Base-by-base conservation (phyloP, 139 green algal species). In the Chlamydomonas sp. region DNA sequence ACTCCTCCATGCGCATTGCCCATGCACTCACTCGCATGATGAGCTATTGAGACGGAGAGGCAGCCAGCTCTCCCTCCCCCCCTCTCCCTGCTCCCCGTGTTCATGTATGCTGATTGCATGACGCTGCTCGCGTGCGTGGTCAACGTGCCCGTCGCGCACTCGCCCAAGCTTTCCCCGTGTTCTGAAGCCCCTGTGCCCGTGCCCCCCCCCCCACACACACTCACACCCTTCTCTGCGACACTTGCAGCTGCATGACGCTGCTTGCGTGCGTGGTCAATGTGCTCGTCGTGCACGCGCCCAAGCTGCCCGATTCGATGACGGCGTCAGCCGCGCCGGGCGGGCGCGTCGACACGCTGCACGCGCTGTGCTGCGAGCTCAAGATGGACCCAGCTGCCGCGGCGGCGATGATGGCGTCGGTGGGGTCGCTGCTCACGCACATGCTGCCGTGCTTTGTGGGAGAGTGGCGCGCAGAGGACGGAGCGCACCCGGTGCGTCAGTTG, bases 191-290 rank as follows among this genome's bases (percentile, higher is more conserved):
- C n/a, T n/a, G n/a, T n/a, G n/a, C n/a, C n/a, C n/a, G n/a, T n/a
- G n/a, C n/a, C n/a, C n/a, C n/a, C n/a, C n/a, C n/a, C n/a, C n/a
- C n/a, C n/a, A n/a, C n/a, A n/a, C n/a, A n/a, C n/a, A n/a, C n/a
- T n/a, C n/a, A n/a, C n/a, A n/a, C n/a, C n/a, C n/a, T n/a, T n/a
- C n/a, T n/a, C n/a, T n/a, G n/a, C n/a, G n/a, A n/a, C n/a, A n/a
- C n/a, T 1, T 67, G 73, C 73, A 85, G 80, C 35, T 85, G 73
- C 38, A 64, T 85, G 73, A 71, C 81, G 64, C 71, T 85, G 37
- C 71, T 85, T 30, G 73, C 75, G 16, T 85, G 80, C 63, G 60
- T 81, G 30, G 61, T 85, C 60, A 72, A 72, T 22, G 34, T 82
- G 37, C 68, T 85, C 10, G 48, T 76, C 22, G 69, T 73, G 22